Base-by-base conservation (phyloP, 1,284 basidiomycete genomes). In the Vanrija pseudolonga region DNA sequence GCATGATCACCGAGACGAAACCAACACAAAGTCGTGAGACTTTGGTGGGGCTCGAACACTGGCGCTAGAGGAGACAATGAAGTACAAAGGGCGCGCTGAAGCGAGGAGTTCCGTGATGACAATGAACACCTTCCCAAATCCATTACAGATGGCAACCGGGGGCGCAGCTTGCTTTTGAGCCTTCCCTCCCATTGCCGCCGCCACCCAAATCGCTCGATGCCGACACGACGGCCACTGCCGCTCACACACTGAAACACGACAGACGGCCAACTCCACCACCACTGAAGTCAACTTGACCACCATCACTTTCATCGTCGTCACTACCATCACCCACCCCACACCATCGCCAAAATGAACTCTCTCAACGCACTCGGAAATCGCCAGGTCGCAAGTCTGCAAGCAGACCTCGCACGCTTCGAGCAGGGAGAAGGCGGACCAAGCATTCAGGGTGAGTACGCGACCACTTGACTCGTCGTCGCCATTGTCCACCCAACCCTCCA, bases 301-400 rank as follows among this genome's bases (percentile, higher is more conserved):
- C 42, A 24, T 45, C 47, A n/a, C 23, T 22, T 12, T 37, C 41
- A 12, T 4, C 52, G 22, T 48, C 36, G 23, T 32, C 45, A 37
- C 42, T 38, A 48, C 40, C 39, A 40, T 46, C 12, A 20, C 6
- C 36, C 15, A 17, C 19, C 39, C 15, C 39, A n/a, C n/a, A n/a
- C 18, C 26, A 26, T 26, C 11, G 41, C 37, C 60, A 55, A 53
- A 9, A 94, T 96, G 92, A 94, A 96, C 78, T 92, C 91, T 28
- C 81, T 97, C 22, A 96, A 96, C 79, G 90, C 90, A 1, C 87
- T 90, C 45, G 93, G 92, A 2, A 88, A 94, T 18, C 83, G 93
- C 42, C 93, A 97, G 76, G 89, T 90, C 28, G 86, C 85, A 67
- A 90, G 89, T 1, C 84, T 97, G 51, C 86, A 91, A 65, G 82